Evolutionary conservation across 1,284 basidiomycete species (phyloP).

Genomic region (Moesziomyces antarcticus): DNA sequence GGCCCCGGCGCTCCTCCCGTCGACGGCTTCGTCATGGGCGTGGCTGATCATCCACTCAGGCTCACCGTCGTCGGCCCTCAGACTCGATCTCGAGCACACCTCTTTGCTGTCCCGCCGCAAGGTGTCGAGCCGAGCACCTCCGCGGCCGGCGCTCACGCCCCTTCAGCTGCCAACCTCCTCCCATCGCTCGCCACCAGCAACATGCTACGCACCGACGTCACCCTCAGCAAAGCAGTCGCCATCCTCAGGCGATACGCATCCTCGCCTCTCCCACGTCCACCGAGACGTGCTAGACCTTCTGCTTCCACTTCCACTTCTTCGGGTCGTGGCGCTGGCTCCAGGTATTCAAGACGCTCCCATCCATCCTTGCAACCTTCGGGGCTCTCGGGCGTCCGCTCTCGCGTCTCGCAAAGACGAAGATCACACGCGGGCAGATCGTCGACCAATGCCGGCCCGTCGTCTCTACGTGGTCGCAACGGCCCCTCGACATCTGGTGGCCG

Average conservation of each 20-base stretch:
- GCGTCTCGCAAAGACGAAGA: slow-evolving; percentile 1
- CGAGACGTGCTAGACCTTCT: slow-evolving; percentile 11
- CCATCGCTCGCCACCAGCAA: slow-evolving; percentile 43
- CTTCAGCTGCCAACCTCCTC: slow-evolving; percentile 27
- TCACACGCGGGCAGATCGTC: slow-evolving; percentile 1
- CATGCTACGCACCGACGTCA: slow-evolving; percentile 57
- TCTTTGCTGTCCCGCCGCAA: slow-evolving; percentile 42
- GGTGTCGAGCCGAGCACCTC: slow-evolving; percentile 23
- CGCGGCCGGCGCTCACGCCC: slow-evolving; percentile 2
- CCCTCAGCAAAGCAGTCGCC: slow-evolving; percentile 56
- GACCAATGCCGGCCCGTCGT: background rate
- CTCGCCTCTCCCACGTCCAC: slow-evolving; percentile 30
- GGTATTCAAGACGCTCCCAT: slow-evolving; percentile 5
- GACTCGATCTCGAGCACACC: slow-evolving; percentile 40
- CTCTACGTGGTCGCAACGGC: background rate
- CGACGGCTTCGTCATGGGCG: slow-evolving; percentile 60
- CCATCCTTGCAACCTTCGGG: background rate
- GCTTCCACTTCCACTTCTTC: slow-evolving; percentile 9
- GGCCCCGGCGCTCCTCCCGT: slow-evolving; percentile 51
- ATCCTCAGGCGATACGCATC: slow-evolving; percentile 44
- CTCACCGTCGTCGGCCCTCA: slow-evolving; percentile 58
- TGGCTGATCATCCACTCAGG: slow-evolving; percentile 46
- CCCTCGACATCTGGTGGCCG: background rate
- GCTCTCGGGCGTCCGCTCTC: background rate
- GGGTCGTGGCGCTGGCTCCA: background rate